Percentiles rank a stretch among this genome's conserved stretches.
Evolutionary conservation across 78 protist species (phyloP).

Genomic region (Dictyostelium discoideum): DNA sequence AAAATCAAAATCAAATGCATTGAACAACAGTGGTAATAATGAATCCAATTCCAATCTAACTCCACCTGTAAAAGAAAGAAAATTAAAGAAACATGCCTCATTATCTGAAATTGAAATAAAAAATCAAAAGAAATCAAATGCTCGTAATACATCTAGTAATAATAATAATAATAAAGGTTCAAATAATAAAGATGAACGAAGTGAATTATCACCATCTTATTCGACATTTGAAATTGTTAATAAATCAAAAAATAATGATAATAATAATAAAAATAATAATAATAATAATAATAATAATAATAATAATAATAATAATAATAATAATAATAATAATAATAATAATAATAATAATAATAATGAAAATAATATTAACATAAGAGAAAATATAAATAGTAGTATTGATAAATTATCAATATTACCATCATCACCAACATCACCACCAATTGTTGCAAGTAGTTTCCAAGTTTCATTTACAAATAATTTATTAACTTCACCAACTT

Average conservation of each 20-base stretch:
- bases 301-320: background rate
- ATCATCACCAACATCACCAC: background rate
- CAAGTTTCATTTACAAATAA: background rate
- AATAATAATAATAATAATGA: background rate
- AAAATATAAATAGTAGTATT: background rate
- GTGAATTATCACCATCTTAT: background rate
- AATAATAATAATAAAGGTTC: background rate
- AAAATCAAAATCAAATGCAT: slow-evolving; percentile 8
- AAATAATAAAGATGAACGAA: background rate
- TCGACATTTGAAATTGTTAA: background rate
- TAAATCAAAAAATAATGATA: background rate
- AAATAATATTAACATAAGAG: background rate
- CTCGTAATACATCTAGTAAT: background rate
- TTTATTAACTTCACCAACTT: background rate
- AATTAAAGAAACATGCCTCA: background rate
- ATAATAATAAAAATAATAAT: background rate
- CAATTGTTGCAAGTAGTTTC: background rate
- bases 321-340: background rate
- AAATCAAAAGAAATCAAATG: background rate
- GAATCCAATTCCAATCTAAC: background rate
- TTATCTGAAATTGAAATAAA: slow-evolving; percentile 10
- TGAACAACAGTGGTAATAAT: background rate
- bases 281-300: too few relatives aligned
- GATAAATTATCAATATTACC: background rate
- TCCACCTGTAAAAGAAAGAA: background rate